These are phyloP conservation scores for Aristolochia californica DNA, from an alignment of 164 flowering plant genomes.

Conservation along the genomic window DNA sequence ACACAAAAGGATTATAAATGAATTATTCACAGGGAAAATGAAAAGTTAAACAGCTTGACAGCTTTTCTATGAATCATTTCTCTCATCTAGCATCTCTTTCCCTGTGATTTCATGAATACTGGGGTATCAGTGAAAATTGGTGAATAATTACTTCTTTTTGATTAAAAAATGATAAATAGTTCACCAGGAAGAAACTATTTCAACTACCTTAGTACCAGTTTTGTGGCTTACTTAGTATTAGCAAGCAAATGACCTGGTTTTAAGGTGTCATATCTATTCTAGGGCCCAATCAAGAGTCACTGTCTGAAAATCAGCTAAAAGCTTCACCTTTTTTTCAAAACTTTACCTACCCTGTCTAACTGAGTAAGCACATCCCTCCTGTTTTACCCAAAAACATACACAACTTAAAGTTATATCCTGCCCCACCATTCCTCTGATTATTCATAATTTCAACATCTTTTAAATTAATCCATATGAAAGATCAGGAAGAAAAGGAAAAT, in stretches of 20 bases:
- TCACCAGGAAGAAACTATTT: too few relatives aligned
- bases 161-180: too few relatives aligned
- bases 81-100: neutral
- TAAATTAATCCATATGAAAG: too few relatives aligned
- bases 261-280: too few relatives aligned
- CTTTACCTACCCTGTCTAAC: conserved; percentile 82
- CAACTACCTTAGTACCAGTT: too few relatives aligned
- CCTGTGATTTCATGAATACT: neutral
- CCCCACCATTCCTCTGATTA: conserved; percentile 92
- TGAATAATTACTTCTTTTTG: too few relatives aligned
- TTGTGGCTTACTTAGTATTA: too few relatives aligned
- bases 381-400: conserved; percentile 79
- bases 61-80: neutral
- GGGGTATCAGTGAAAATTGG: conserved; percentile 11
- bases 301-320: too few relatives aligned
- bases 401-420: conserved; percentile 75
- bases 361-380: conserved; percentile 86
- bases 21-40: neutral
- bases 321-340: conserved; percentile 86
- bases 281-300: too few relatives aligned
- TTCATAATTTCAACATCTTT: conserved; percentile 87
- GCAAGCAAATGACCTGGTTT: too few relatives aligned
- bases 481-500: too few relatives aligned
- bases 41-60: neutral
- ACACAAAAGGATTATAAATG: neutral